These are phyloP conservation scores for Venturia carpophila DNA, from an alignment of 2,329 filamentous ascomycete species.

Conservation along the genomic window DNA sequence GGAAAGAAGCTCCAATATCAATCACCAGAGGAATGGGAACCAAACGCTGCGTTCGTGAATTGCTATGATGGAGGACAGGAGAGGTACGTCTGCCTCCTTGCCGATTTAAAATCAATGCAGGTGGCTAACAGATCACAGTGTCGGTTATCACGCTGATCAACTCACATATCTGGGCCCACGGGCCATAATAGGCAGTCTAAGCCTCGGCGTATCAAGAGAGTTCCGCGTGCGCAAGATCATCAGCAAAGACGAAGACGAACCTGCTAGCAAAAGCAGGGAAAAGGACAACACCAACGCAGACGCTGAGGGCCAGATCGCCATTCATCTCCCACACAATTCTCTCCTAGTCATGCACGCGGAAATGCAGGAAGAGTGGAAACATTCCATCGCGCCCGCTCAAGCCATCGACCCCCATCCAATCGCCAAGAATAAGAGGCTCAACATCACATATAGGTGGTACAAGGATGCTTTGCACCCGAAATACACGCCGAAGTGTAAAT, in stretches of 20 bases:
- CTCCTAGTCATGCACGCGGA: conserved; percentile 93
- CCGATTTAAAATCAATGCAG: background rate
- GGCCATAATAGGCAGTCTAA: conserved; percentile 81
- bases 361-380: conserved; percentile 98
- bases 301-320: conserved; percentile 75
- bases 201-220: conserved; percentile 83
- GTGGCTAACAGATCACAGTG: conserved; percentile 34
- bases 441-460: conserved; percentile 90
- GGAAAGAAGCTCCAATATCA: conserved; percentile 72
- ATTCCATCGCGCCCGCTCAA: conserved; percentile 66
- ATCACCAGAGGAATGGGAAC: conserved; percentile 62
- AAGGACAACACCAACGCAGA: conserved; percentile 43
- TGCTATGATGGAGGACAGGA: conserved; percentile 78
- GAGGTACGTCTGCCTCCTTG: conserved; percentile 29
- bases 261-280: conserved; percentile 25
- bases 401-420: conserved; percentile 80
- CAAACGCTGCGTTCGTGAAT: conserved; percentile 91
- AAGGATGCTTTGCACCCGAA: conserved; percentile 67
- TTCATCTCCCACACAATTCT: conserved; percentile 91
- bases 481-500: conserved; percentile 70
- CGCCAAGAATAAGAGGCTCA: conserved; percentile 73
- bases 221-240: conserved; percentile 78
- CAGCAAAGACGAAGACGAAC: conserved; percentile 32
- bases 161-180: conserved; percentile 87
- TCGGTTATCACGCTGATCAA: conserved; percentile 90